Evolutionary conservation across 495 filamentous ascomycete genomes (phyloP).

Genomic region (Cetradonia linearis): DNA sequence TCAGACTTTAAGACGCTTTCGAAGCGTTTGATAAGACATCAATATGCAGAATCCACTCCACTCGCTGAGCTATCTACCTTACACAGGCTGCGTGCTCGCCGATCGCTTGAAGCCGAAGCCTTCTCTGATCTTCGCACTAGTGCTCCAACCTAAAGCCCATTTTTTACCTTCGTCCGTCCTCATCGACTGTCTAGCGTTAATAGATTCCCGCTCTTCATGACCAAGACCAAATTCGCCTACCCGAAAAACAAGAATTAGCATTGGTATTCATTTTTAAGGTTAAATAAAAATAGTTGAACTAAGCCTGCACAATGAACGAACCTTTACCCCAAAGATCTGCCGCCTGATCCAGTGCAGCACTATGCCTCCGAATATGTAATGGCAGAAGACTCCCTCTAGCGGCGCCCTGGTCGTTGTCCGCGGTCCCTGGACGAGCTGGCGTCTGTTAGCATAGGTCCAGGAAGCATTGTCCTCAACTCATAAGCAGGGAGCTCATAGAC

Average conservation of each 20-base stretch:
- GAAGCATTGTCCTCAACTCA: too few relatives aligned
- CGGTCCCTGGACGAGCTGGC: slow-evolving; percentile 12
- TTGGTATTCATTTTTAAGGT: not conserved
- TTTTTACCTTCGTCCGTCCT: not conserved
- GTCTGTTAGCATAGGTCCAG: slow-evolving; percentile 15
- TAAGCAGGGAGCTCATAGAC: slow-evolving; percentile 1
- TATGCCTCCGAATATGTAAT: slow-evolving; percentile 11
- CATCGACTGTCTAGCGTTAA: not conserved
- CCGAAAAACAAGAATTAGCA: too few relatives aligned
- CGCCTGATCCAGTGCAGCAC: slow-evolving; percentile 8
- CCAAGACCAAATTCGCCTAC: not conserved
- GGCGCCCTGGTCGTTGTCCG: slow-evolving; percentile 6
- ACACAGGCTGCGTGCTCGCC: not conserved
- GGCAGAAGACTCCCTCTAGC: not conserved
- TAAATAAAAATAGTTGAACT: not conserved
- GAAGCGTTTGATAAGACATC: too few relatives aligned
- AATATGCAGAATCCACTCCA: not conserved
- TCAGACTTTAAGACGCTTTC: too few relatives aligned
- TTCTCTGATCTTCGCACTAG: not conserved
- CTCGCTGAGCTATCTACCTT: not conserved
- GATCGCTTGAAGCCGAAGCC: not conserved
- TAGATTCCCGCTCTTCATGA: not conserved
- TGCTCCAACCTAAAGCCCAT: not conserved
- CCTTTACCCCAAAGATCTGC: slow-evolving; percentile 7
- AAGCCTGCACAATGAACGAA: too few relatives aligned